Percentiles rank a stretch among this genome's conserved stretches.
These are phyloP conservation scores for Houttuynia cordata DNA, from an alignment of 164 flowering plant genomes.

Conservation along the genomic window DNA sequence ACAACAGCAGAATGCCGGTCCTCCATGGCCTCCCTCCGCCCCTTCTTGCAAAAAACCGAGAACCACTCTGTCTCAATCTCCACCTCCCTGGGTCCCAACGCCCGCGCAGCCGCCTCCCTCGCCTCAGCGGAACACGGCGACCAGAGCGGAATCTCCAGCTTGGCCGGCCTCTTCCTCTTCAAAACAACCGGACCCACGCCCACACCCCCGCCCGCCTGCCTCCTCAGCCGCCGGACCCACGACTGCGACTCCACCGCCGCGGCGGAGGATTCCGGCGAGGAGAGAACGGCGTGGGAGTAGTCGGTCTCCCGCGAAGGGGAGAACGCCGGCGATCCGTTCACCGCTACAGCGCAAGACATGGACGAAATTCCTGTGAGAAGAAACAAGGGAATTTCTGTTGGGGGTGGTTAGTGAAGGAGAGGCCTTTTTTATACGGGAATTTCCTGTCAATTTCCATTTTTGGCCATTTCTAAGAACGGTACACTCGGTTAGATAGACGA, in stretches of 20 bases:
- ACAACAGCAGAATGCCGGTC: conserved; percentile 58
- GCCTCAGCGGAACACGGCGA: conserved; percentile 16
- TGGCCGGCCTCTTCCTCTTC: conserved; percentile 72
- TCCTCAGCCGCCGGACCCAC: conserved; percentile 30
- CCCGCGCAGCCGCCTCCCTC: not conserved
- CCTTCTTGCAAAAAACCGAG: conserved; percentile 70
- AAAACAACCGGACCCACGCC: conserved; percentile 6
- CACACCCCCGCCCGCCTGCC: conserved; percentile 18
- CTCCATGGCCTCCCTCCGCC: conserved; percentile 74
- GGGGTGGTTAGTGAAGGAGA: no score
- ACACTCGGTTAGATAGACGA: no score
- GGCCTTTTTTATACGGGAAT: no score
- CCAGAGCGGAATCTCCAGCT: conserved; percentile 52
- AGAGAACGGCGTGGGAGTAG: conserved; percentile 14
- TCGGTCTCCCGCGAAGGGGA: conserved; percentile 17
- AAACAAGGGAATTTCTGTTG: no score
- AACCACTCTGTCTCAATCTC: conserved; percentile 48
- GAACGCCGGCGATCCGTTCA: conserved; percentile 31
- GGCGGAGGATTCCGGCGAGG: conserved; percentile 9
- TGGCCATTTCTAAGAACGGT: no score
- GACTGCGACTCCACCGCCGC: conserved; percentile 1
- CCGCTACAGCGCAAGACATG: conserved; percentile 34
- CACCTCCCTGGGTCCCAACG: conserved; percentile 9
- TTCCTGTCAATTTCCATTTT: no score
- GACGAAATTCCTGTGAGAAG: no score